Conservation (phyloP, 345 rosid genomes). For the Lepidium aucheri region DNA sequence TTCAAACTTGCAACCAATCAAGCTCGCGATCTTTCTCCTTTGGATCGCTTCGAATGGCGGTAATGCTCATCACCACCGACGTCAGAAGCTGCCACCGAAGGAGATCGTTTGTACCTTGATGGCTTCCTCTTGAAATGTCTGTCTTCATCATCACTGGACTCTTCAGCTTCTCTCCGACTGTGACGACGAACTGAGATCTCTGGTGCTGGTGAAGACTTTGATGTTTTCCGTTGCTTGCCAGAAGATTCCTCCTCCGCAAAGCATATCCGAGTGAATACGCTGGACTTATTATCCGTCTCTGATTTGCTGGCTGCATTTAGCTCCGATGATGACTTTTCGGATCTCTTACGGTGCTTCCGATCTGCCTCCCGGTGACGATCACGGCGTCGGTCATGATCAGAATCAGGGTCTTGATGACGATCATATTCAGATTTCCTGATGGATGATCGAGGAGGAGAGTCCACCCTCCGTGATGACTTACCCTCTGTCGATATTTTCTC, state of each 20-base stretch:
- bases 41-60: conserved; percentile 19
- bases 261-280: conserved; percentile 84
- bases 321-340: conserved; percentile 15
- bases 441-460: conserved; percentile 42
- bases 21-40: conserved; percentile 11
- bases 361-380: conserved; percentile 18
- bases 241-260: conserved; percentile 45
- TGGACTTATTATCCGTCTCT: conserved; percentile 32
- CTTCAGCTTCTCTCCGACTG: conserved; percentile 35
- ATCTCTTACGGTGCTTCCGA: conserved; percentile 13
- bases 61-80: conserved; percentile 10
- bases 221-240: conserved; percentile 51
- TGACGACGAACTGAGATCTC: conserved; percentile 16
- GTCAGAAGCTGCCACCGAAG: conserved; percentile 18
- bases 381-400: conserved; percentile 29
- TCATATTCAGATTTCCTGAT: conserved; percentile 49
- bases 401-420: conserved; percentile 21
- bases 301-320: conserved; percentile 1
- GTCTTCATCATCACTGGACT: conserved; percentile 72
- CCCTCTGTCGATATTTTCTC: conserved; percentile 8
- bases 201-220: conserved; percentile 39
- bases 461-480: conserved; percentile 27
- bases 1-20: not conserved
- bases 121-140: conserved; percentile 94
- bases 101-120: conserved; percentile 66